phyloP scores from a whole-genome alignment of 2,329 filamentous ascomycete genomes.

The Microdochium trichocladiopsis region DNA sequence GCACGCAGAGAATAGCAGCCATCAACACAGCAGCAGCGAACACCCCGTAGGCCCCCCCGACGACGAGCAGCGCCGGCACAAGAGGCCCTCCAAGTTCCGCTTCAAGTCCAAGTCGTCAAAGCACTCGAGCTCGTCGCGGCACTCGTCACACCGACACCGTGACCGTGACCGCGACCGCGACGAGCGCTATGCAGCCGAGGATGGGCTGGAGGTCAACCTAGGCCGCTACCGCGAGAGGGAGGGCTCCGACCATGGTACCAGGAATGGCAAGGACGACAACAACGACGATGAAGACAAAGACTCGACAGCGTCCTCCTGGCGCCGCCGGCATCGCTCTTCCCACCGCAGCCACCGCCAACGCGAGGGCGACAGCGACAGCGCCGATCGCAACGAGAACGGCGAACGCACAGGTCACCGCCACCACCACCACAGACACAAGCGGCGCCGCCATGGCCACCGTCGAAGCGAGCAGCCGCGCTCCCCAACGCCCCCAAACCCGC shows the following conservation, averaged over 20 bases:
- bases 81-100: slow-evolving; percentile 27
- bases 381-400: too few species aligned
- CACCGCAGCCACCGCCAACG: slow-evolving; percentile 14
- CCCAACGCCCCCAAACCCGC: slow-evolving; percentile 38
- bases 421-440: slow-evolving; percentile 19
- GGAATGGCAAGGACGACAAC: too few species aligned
- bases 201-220: not conserved
- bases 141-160: slow-evolving; percentile 15
- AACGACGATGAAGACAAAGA: slow-evolving; percentile 7
- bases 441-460: slow-evolving; percentile 8
- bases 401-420: slow-evolving; percentile 12
- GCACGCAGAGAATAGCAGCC: too few species aligned
- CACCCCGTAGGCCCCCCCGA: not conserved
- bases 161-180: slow-evolving; percentile 3
- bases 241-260: slow-evolving; percentile 3
- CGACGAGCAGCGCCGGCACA: not conserved
- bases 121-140: not conserved
- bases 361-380: slow-evolving; percentile 12
- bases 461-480: slow-evolving; percentile 26
- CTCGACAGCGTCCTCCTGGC: slow-evolving; percentile 14
- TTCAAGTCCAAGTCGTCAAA: slow-evolving; percentile 27
- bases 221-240: slow-evolving; percentile 2
- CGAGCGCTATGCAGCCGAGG: not conserved
- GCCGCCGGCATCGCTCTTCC: slow-evolving; percentile 8
- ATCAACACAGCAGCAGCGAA: not conserved